Conservation (phyloP, 2,329 filamentous ascomycete genomes). For the Colletotrichum eremochloae region DNA sequence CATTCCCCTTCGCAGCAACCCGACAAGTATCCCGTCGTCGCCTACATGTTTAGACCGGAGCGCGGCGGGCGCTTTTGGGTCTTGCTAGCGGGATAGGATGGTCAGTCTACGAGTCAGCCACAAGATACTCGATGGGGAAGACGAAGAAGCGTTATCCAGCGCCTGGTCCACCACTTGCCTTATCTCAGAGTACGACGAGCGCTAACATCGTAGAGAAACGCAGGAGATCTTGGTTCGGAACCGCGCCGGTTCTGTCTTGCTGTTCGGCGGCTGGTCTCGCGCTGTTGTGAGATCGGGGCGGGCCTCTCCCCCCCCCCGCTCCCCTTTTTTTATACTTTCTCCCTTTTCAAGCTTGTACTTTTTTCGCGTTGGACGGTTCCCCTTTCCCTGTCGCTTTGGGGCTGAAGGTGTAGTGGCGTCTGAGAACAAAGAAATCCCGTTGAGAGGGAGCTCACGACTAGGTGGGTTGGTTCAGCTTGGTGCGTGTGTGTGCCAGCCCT, state of each 20-base stretch:
- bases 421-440: slow-evolving; percentile 15
- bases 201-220: neutral
- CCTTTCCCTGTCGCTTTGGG: neutral
- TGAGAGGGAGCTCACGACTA: neutral
- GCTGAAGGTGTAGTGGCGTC: neutral
- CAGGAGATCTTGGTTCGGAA: slow-evolving; percentile 2
- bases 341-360: neutral
- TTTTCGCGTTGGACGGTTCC: neutral
- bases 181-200: neutral
- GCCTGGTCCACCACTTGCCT: neutral
- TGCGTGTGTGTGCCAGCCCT: neutral
- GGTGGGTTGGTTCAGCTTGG: neutral
- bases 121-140: neutral
- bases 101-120: slow-evolving; percentile 13
- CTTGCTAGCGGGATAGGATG: neutral
- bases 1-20: neutral
- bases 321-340: neutral
- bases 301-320: neutral
- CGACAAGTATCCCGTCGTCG: neutral
- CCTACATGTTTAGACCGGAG: slow-evolving; percentile 8
- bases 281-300: slow-evolving; percentile 2
- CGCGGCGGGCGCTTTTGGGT: slow-evolving; percentile 2
- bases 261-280: neutral
- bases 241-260: neutral
- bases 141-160: slow-evolving; percentile 1